phyloP scores from a whole-genome alignment of 352 stramenopile genomes.

The Globisporangium spiculum region DNA sequence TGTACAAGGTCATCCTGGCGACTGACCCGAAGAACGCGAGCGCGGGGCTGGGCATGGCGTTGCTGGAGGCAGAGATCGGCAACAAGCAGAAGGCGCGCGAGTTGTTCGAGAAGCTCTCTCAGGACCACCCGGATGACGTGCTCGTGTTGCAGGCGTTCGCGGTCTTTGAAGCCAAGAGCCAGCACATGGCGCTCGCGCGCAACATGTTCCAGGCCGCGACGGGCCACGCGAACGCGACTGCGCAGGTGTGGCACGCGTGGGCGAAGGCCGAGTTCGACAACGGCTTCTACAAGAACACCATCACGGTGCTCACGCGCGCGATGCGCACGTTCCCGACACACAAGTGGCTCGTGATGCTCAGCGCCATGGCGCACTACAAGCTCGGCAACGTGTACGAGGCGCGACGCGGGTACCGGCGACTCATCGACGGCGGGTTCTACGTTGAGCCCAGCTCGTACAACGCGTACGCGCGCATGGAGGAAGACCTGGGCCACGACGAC shows the following conservation, averaged over 20 bases:
- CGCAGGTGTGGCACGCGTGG: slow-evolving; percentile 86
- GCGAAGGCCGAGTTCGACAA: slow-evolving; percentile 80
- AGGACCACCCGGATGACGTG: slow-evolving; percentile 60
- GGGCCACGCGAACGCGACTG: slow-evolving; percentile 47
- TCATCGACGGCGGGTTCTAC: slow-evolving; percentile 71
- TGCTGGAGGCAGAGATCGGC: slow-evolving; percentile 64
- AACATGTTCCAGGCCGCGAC: slow-evolving; percentile 59
- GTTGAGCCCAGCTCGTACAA: slow-evolving; percentile 78
- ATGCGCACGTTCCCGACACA: slow-evolving; percentile 71
- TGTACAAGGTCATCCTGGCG: slow-evolving; percentile 82
- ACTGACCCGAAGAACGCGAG: slow-evolving; percentile 66
- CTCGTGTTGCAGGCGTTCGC: slow-evolving; percentile 71
- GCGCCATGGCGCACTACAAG: slow-evolving; percentile 75
- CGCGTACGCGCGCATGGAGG: slow-evolving; percentile 83
- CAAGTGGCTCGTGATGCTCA: slow-evolving; percentile 81
- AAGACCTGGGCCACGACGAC: slow-evolving; percentile 72
- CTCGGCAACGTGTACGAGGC: slow-evolving; percentile 77
- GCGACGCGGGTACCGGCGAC: slow-evolving; percentile 58
- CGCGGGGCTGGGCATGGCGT: slow-evolving; percentile 69
- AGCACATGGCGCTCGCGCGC: slow-evolving; percentile 63
- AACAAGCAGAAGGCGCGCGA: slow-evolving; percentile 52
- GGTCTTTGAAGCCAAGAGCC: slow-evolving; percentile 71
- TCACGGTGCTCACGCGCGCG: slow-evolving; percentile 63
- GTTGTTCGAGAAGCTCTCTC: slow-evolving; percentile 50
- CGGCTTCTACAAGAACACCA: slow-evolving; percentile 68